A percentile compares a stretch with the other conserved stretches of the same genome.
These are phyloP conservation scores for Ochetophila trinervis DNA, from an alignment of 306 rosid species.

Conservation along the genomic window DNA sequence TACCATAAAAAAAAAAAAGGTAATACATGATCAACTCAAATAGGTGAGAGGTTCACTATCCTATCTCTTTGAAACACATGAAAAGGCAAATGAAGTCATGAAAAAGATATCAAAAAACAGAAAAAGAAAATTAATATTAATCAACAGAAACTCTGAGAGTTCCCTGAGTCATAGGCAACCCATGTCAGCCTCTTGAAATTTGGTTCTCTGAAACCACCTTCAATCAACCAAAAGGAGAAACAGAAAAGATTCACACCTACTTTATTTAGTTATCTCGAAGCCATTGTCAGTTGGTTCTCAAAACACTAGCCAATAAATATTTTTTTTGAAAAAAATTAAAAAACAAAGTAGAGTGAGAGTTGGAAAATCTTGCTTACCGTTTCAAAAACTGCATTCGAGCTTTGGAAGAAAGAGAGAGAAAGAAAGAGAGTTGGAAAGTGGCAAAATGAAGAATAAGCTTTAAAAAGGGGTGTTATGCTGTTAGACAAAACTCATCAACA, in stretches of 20 bases:
- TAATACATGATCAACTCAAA: constrained; percentile 16
- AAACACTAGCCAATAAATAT: constrained; percentile 1
- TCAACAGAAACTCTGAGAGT: constrained; percentile 22
- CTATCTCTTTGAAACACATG: constrained; percentile 24
- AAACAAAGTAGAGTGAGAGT: constrained; percentile 8
- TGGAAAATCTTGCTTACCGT: constrained; percentile 35
- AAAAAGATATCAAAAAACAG: constrained; percentile 24
- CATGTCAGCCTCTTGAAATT: constrained; percentile 36
- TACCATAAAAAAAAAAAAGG: constrained; percentile 18
- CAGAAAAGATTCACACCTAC: constrained; percentile 24
- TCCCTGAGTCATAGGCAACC: constrained; percentile 56
- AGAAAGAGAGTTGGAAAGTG: constrained; percentile 25
- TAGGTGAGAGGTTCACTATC: constrained; percentile 20
- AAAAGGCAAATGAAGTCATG: constrained; percentile 34
- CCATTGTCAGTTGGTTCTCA: constrained; percentile 10
- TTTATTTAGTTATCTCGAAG: constrained; percentile 8
- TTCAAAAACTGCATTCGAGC: constrained; percentile 18
- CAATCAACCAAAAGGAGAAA: constrained; percentile 16
- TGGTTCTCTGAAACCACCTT: constrained; percentile 24
- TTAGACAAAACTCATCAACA: background rate
- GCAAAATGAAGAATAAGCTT: constrained; percentile 29
- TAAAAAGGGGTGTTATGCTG: background rate
- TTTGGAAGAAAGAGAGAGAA: background rate
- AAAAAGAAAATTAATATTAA: constrained; percentile 10
- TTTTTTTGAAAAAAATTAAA: constrained; percentile 7